Evolutionary conservation across 495 filamentous ascomycete species (phyloP).

Genomic region (Trichoderma gamsii): DNA sequence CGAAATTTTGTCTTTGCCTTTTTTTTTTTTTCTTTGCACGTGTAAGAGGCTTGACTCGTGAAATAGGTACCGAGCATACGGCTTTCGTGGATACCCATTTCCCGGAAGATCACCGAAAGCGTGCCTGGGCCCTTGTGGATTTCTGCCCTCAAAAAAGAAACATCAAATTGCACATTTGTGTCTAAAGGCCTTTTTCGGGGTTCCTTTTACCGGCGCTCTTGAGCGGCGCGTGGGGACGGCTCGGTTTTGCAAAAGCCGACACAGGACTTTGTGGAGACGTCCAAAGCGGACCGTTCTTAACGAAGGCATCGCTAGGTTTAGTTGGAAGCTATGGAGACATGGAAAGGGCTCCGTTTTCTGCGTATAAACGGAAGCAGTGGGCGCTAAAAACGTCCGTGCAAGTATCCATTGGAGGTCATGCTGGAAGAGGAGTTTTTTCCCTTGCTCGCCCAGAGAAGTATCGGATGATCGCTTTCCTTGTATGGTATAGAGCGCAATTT

Average conservation of each 20-base stretch:
- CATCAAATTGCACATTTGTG: not conserved
- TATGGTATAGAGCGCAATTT: not conserved
- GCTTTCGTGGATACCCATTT: not conserved
- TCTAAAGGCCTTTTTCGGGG: not conserved
- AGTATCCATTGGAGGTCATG: not conserved
- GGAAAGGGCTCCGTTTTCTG: not conserved
- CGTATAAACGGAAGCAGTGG: not conserved
- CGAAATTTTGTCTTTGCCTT: not conserved
- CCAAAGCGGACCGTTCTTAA: not conserved
- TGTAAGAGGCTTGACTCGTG: not conserved
- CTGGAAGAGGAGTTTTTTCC: not conserved
- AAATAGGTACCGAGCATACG: not conserved
- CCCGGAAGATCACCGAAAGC: not conserved
- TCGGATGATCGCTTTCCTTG: conserved; percentile 2
- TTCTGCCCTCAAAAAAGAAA: not conserved
- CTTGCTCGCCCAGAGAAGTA: not conserved
- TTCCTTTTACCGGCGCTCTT: not conserved
- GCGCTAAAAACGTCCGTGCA: not conserved
- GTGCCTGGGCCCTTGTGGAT: not conserved
- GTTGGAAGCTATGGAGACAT: not conserved
- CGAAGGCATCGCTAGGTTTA: not conserved
- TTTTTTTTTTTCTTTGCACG: not conserved
- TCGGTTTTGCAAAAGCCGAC: not conserved
- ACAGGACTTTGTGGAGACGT: not conserved
- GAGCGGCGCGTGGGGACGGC: not conserved